A percentile compares a stretch with the other conserved stretches of the same genome.
Conservation (phyloP, 106 monocot species). For the Chionographis japonica region DNA sequence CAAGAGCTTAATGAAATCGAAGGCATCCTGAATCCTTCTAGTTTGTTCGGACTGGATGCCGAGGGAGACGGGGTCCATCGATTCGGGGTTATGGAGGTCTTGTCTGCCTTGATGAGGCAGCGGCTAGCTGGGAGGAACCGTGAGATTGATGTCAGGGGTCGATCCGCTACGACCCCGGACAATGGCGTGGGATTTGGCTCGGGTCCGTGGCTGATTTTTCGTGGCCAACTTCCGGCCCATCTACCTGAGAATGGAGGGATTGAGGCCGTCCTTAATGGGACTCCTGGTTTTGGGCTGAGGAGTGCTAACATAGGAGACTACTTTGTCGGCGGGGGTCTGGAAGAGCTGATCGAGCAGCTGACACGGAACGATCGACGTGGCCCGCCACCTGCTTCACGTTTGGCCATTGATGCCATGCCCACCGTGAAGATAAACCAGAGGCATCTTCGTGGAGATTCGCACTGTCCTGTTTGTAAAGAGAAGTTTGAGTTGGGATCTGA, state of each 20-base stretch:
- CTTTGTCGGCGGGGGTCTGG: slow-evolving; percentile 61
- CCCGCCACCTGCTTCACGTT: slow-evolving; percentile 64
- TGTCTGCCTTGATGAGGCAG: slow-evolving; percentile 39
- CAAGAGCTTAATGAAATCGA: slow-evolving; percentile 51
- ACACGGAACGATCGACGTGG: slow-evolving; percentile 35
- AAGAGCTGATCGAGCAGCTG: slow-evolving; percentile 60
- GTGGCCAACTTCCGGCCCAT: slow-evolving; percentile 38
- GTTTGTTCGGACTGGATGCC: slow-evolving; percentile 20
- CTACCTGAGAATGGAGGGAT: slow-evolving; percentile 38
- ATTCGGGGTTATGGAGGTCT: slow-evolving; percentile 33
- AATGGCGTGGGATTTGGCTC: slow-evolving; percentile 20
- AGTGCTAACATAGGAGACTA: slow-evolving; percentile 41
- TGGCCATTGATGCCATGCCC: slow-evolving; percentile 67
- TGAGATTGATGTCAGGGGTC: slow-evolving; percentile 14
- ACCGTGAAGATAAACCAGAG: slow-evolving; percentile 54
- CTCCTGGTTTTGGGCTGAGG: slow-evolving; percentile 27
- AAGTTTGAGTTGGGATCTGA: slow-evolving; percentile 54
- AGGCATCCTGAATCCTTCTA: slow-evolving; percentile 14
- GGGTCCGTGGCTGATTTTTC: slow-evolving; percentile 62
- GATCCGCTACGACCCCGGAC: background rate
- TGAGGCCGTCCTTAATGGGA: slow-evolving; percentile 35
- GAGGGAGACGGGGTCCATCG: slow-evolving; percentile 22
- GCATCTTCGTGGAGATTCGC: slow-evolving; percentile 65
- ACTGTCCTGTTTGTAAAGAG: slow-evolving; percentile 78
- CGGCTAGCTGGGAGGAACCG: slow-evolving; percentile 23